A percentile compares a stretch with the other conserved stretches of the same genome.
These are phyloP conservation scores for Calonectria ilicicola DNA, from an alignment of 2,329 filamentous ascomycete species.

Conservation along the genomic window DNA sequence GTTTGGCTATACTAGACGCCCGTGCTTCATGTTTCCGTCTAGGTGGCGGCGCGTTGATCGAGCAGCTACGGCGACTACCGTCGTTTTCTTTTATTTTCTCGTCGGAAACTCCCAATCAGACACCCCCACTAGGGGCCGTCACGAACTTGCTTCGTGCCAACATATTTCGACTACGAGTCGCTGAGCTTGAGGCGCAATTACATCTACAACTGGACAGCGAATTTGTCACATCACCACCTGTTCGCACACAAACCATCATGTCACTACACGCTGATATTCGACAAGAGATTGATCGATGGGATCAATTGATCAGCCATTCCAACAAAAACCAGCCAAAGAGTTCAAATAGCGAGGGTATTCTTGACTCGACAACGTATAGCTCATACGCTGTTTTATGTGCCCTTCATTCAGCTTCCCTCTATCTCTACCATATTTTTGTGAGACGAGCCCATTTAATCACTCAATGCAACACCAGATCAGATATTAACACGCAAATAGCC, in stretches of 20 bases:
- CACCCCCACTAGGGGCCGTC: not conserved
- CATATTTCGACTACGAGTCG: conserved; percentile 24
- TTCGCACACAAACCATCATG: conserved; percentile 21
- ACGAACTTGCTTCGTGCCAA: conserved; percentile 25
- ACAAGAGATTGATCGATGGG: conserved; percentile 24
- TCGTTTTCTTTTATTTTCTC: conserved; percentile 23
- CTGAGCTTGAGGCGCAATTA: conserved; percentile 18
- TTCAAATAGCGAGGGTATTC: conserved; percentile 1
- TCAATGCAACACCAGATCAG: not conserved
- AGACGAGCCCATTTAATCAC: not conserved
- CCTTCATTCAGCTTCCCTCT: conserved; percentile 25
- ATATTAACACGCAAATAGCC: conserved; percentile 8
- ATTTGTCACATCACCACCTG: conserved; percentile 11
- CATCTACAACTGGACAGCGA: conserved; percentile 15
- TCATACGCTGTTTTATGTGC: conserved; percentile 25
- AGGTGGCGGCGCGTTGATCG: conserved; percentile 21
- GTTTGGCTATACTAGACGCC: conserved; percentile 28
- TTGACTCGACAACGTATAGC: conserved; percentile 15
- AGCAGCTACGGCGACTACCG: conserved; percentile 3
- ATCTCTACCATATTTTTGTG: conserved; percentile 27
- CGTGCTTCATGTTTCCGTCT: conserved; percentile 23
- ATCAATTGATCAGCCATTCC: not conserved
- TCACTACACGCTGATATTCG: conserved; percentile 22
- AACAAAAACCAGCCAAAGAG: not conserved
- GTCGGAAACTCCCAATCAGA: not conserved